phyloP scores from a whole-genome alignment of 352 stramenopile species.

The Pythium rishiriense region DNA sequence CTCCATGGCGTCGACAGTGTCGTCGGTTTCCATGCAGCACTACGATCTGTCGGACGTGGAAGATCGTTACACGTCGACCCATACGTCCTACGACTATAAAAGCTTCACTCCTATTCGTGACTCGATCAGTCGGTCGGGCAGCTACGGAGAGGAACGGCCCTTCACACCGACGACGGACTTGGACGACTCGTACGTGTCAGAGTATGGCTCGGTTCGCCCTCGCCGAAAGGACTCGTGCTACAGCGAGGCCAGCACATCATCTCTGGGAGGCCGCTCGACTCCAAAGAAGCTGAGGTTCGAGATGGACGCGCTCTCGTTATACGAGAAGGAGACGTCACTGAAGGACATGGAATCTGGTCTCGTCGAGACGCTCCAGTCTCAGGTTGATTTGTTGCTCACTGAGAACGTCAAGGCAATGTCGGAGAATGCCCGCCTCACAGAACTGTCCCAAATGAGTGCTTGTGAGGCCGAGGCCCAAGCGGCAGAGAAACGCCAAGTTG shows the following conservation, averaged over 20 bases:
- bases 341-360: conserved; percentile 27
- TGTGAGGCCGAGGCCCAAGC: conserved; percentile 33
- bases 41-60: conserved; percentile 63
- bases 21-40: conserved; percentile 40
- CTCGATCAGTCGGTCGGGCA: background rate
- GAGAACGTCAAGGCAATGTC: conserved; percentile 66
- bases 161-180: conserved; percentile 10
- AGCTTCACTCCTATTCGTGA: conserved; percentile 10
- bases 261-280: conserved; percentile 9
- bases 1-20: conserved; percentile 69
- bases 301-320: conserved; percentile 26
- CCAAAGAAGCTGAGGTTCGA: conserved; percentile 31
- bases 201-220: conserved; percentile 3
- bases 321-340: conserved; percentile 25
- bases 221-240: conserved; percentile 27
- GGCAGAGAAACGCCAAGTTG: conserved; percentile 27
- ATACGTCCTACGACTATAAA: conserved; percentile 22
- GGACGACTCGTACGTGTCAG: conserved; percentile 18
- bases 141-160: conserved; percentile 1
- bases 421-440: conserved; percentile 47
- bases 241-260: conserved; percentile 25
- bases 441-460: conserved; percentile 37
- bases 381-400: conserved; percentile 57
- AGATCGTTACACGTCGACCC: conserved; percentile 30
- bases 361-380: conserved; percentile 48